Evolutionary conservation across 176 grass and related monocot species (phyloP).

Genomic region (Coix lacrymajobi): DNA sequence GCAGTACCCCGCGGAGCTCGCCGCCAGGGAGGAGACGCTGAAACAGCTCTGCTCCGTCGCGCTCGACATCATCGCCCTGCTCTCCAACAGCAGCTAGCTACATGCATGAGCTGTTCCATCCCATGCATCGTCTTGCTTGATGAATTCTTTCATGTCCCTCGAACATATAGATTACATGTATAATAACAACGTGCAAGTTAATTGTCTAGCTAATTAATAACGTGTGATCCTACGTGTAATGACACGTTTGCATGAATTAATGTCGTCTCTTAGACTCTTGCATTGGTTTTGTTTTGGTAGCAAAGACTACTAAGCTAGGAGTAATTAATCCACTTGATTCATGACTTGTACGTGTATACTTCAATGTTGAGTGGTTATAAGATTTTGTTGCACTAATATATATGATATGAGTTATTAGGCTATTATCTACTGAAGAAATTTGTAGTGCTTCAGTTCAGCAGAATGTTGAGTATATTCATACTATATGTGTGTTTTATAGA

Average conservation of each 20-base stretch:
- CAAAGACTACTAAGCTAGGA: neutral
- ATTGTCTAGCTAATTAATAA: neutral
- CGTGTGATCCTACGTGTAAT: conserved; percentile 24
- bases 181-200: neutral
- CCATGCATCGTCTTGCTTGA: neutral
- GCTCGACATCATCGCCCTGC: conserved; percentile 75
- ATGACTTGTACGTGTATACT: neutral
- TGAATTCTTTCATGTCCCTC: neutral
- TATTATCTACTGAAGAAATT: too few species aligned
- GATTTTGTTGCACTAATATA: too few species aligned
- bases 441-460: too few species aligned
- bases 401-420: too few species aligned
- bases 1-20: conserved; percentile 57
- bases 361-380: neutral
- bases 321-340: neutral
- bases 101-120: neutral
- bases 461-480: too few species aligned
- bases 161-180: too few species aligned
- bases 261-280: neutral
- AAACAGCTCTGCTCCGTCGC: conserved; percentile 63
- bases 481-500: too few species aligned
- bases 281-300: neutral
- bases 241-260: too few species aligned
- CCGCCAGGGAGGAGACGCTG: conserved; percentile 45
- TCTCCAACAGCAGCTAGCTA: neutral